Evolutionary conservation across 1,139 yeast genomes (phyloP).

Genomic region (Kodamaea fungicola): DNA sequence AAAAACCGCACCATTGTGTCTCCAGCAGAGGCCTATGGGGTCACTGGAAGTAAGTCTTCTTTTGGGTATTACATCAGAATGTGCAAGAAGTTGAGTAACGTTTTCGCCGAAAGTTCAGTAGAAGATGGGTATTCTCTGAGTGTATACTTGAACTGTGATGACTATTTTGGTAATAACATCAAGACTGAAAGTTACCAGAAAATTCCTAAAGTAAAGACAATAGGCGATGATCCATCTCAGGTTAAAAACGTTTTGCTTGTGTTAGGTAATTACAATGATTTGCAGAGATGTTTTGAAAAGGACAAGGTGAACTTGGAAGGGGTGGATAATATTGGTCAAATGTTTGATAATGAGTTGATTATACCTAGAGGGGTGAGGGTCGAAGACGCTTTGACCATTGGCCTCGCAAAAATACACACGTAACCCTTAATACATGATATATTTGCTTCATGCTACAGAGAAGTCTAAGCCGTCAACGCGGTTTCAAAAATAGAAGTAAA

Average conservation of each 20-base stretch:
- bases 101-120: conserved; percentile 68
- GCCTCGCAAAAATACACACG: conserved; percentile 43
- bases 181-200: conserved; percentile 12
- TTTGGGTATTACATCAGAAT: conserved; percentile 78
- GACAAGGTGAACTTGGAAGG: conserved; percentile 50
- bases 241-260: conserved; percentile 46
- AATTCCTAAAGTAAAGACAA: conserved; percentile 12
- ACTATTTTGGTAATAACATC: conserved; percentile 40
- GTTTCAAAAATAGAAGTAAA: background rate
- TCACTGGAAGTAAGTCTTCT: conserved; percentile 53
- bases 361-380: conserved; percentile 58
- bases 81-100: conserved; percentile 54
- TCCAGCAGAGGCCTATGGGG: conserved; percentile 68
- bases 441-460: background rate
- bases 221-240: conserved; percentile 9
- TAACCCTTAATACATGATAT: background rate
- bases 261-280: conserved; percentile 61
- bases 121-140: conserved; percentile 71
- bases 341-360: conserved; percentile 63
- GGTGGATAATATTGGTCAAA: conserved; percentile 50
- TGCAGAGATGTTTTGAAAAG: conserved; percentile 46
- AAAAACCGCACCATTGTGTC: conserved; percentile 62
- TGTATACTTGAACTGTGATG: conserved; percentile 64
- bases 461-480: background rate
- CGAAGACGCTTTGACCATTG: conserved; percentile 69